Percentiles rank a stretch among this genome's conserved stretches.
Conservation (phyloP, 805 yeast species). For the Metschnikowia kunwiensis region DNA sequence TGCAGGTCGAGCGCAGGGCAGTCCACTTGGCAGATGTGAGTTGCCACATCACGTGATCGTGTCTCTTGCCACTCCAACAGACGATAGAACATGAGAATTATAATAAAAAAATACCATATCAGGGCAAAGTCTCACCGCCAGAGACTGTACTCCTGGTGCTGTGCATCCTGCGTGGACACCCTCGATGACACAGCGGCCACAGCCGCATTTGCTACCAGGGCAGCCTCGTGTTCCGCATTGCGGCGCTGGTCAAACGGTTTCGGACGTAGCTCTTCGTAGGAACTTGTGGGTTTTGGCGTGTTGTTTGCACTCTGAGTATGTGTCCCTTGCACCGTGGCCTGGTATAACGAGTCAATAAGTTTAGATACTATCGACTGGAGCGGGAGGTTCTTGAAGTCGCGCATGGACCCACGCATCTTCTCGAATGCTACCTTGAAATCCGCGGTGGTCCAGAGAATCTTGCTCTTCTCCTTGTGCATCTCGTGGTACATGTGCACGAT, state of each 20-base stretch:
- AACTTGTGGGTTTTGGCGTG: conserved; percentile 5
- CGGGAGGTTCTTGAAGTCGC: conserved; percentile 34
- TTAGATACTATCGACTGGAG: conserved; percentile 15
- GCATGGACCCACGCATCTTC: conserved; percentile 50
- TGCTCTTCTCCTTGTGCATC: conserved; percentile 22
- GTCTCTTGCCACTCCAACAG: too few relatives aligned
- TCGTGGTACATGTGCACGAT: conserved; percentile 28
- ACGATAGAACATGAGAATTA: too few relatives aligned
- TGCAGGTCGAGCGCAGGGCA: conserved; percentile 9
- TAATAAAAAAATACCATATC: too few relatives aligned
- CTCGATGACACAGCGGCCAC: conserved; percentile 36
- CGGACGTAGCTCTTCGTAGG: conserved; percentile 12
- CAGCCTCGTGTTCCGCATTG: conserved; percentile 25
- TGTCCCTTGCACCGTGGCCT: background rate
- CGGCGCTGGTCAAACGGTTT: conserved; percentile 8
- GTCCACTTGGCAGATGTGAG: too few relatives aligned
- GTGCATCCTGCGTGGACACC: conserved; percentile 27
- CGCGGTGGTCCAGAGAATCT: conserved; percentile 48
- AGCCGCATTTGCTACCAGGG: conserved; percentile 36
- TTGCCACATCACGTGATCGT: background rate
- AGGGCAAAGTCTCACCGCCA: conserved; percentile 34
- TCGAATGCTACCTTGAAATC: conserved; percentile 65
- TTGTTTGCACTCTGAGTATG: background rate
- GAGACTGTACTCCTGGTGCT: conserved; percentile 35
- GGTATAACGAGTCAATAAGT: conserved; percentile 14